Evolutionary conservation across 306 rosid species (phyloP).

Genomic region (Mimosa bimucronata): DNA sequence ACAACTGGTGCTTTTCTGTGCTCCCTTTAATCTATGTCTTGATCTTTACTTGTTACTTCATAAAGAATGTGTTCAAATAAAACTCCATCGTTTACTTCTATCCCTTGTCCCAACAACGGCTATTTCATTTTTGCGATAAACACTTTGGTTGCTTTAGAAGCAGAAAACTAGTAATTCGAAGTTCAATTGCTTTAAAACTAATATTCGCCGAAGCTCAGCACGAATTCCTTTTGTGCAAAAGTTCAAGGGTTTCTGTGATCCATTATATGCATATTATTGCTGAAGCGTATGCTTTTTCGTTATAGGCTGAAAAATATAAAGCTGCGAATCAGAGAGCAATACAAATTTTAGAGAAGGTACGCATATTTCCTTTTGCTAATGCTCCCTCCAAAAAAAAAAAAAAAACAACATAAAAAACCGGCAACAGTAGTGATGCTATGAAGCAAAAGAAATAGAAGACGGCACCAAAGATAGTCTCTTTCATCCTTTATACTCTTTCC

Average conservation of each 20-base stretch:
- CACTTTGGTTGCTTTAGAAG: not conserved
- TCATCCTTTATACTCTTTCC: not conserved
- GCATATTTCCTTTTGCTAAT: not conserved
- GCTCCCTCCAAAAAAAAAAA: not conserved
- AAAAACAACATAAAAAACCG: not conserved
- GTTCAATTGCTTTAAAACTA: not conserved
- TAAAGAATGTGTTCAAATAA: not conserved
- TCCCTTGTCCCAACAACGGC: not conserved
- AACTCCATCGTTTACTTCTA: constrained; percentile 10
- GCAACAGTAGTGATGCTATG: not conserved
- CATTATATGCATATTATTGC: not conserved
- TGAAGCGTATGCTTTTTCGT: constrained; percentile 12
- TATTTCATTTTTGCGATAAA: constrained; percentile 8
- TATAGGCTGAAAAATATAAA: constrained; percentile 64
- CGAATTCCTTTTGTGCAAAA: not conserved
- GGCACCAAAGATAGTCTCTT: not conserved
- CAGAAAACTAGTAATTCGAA: not conserved
- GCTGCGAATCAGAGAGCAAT: constrained; percentile 76
- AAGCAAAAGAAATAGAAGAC: not conserved
- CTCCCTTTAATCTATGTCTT: constrained; percentile 1
- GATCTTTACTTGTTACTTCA: constrained; percentile 4
- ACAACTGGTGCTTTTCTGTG: constrained; percentile 55
- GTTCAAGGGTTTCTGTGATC: constrained; percentile 15
- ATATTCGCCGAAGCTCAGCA: not conserved
- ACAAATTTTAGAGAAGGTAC: constrained; percentile 77